Percentiles rank a stretch among this genome's conserved stretches.
Evolutionary conservation across 805 yeast genomes (phyloP).

Genomic region (Brettanomyces sp.): DNA sequence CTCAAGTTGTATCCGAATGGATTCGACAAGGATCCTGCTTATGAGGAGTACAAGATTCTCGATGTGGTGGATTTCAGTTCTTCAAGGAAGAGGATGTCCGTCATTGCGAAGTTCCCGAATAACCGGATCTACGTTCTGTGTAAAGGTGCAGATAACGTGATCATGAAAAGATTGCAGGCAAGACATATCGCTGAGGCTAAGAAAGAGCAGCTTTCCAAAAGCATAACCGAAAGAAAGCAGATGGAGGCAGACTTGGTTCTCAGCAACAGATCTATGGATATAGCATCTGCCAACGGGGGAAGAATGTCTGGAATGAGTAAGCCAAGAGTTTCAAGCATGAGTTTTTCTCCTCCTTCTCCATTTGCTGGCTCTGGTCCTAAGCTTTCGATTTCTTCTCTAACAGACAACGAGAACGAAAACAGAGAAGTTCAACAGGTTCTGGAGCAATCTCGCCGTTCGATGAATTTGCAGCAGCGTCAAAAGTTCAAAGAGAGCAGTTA

Average conservation of each 20-base stretch:
- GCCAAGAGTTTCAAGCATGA: neutral
- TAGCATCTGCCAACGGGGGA: neutral
- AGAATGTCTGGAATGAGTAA: conserved; percentile 1
- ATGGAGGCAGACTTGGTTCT: conserved; percentile 71
- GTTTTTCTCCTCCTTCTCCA: neutral
- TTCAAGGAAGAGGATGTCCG: conserved; percentile 87
- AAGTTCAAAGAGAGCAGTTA: conserved; percentile 33
- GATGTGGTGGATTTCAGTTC: conserved; percentile 83
- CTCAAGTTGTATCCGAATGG: conserved; percentile 81
- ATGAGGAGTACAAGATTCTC: conserved; percentile 64
- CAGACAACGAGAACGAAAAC: conserved; percentile 6
- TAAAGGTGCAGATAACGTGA: conserved; percentile 93
- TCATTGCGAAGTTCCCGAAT: conserved; percentile 71
- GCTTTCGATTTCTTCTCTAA: conserved; percentile 10
- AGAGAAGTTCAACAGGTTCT: conserved; percentile 45
- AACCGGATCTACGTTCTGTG: conserved; percentile 67
- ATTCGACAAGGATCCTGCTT: conserved; percentile 50
- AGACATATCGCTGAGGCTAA: conserved; percentile 52
- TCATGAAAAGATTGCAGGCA: conserved; percentile 61
- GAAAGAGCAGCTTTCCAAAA: conserved; percentile 50
- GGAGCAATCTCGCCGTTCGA: conserved; percentile 42
- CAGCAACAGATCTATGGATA: conserved; percentile 23
- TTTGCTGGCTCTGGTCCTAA: neutral
- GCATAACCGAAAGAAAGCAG: conserved; percentile 53
- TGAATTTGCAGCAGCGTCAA: conserved; percentile 49